phyloP scores from a whole-genome alignment of 176 grass and related monocot species.

The Elymus sibiricus region DNA sequence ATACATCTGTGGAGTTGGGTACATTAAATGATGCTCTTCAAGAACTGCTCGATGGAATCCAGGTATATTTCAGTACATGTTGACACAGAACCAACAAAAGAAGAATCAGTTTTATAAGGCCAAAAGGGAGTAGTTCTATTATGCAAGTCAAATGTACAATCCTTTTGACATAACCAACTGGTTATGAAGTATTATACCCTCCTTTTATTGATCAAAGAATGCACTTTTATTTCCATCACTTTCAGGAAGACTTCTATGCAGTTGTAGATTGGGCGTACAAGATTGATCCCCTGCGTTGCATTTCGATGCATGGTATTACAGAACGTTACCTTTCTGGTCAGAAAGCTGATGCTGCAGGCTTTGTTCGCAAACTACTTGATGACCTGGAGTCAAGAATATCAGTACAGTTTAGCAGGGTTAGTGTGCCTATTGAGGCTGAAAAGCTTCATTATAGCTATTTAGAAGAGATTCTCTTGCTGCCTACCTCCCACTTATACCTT shows the following conservation, averaged over 20 bases:
- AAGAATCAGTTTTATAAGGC: not conserved
- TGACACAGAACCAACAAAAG: not conserved
- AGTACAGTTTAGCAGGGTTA: slow-evolving; percentile 83
- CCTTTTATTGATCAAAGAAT: slow-evolving; percentile 26
- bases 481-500: slow-evolving; percentile 11
- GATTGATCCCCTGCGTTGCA: slow-evolving; percentile 91
- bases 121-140: slow-evolving; percentile 4
- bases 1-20: slow-evolving; percentile 62
- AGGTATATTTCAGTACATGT: slow-evolving; percentile 51
- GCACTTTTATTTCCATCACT: slow-evolving; percentile 4
- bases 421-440: slow-evolving; percentile 21
- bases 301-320: slow-evolving; percentile 98
- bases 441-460: not conserved
- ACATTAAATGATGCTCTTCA: slow-evolving; percentile 89
- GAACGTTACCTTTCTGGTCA: slow-evolving; percentile 98
- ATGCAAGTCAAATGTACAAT: slow-evolving; percentile 9
- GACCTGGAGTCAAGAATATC: slow-evolving; percentile 95
- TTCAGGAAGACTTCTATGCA: slow-evolving; percentile 93
- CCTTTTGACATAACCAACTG: not conserved
- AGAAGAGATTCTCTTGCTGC: slow-evolving; percentile 16
- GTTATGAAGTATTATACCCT: slow-evolving; percentile 6
- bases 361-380: slow-evolving; percentile 88
- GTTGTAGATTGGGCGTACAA: slow-evolving; percentile 98
- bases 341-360: slow-evolving; percentile 98
- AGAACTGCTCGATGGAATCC: slow-evolving; percentile 97